Evolutionary conservation across 2,329 filamentous ascomycete species (phyloP), one percentile per base, ranked within the genome.

Genomic region (Penicillium sp.): DNA sequence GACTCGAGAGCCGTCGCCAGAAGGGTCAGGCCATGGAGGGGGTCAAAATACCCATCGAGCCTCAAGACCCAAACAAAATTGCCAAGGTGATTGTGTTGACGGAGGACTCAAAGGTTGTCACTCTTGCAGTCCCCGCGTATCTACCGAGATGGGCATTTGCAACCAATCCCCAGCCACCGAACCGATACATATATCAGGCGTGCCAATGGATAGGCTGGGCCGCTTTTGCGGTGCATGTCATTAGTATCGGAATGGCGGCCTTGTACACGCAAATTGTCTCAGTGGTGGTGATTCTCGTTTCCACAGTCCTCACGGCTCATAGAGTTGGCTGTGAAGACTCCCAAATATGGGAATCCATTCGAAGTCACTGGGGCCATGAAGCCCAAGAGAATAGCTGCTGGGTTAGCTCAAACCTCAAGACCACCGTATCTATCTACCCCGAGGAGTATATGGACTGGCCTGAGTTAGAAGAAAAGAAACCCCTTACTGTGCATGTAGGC

Each of bases 251-350:
- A 21, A 39, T 21, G 38, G 38, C 38, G 12, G 38, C 38, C 7
- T 39, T 39, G 10, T 39, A 42, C 39, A 42, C 39, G 13, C 39
- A 42, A 42, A 42, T 42, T 5, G 6, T 42, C 12, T 42, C 19
- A 23, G 39, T 42, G 19, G 39, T 42, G 39, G 19, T 42, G 17
- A 59, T 59, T 9, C 47, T 60, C 19, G 33, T 49, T 13, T 39
- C 58, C 3, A 60, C 58, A 10, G 54, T 60, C 4, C 50, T 57
- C 6, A 50, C 36, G 3, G 58, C 33, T 7, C 49, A 59, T 39
- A 57, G 52, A 27, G 49, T 59, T 31, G 57, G 57, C n/a, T 50
- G 49, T 41, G 57, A 53, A 25, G 57, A 59, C 6, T 57, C 57
- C 4, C 39, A 35, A 29, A 41, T 59, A 31, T 49, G 21, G 31